Evolutionary conservation across 208 protist genomes (phyloP).

Genomic region (Wallacemonas sp.): DNA sequence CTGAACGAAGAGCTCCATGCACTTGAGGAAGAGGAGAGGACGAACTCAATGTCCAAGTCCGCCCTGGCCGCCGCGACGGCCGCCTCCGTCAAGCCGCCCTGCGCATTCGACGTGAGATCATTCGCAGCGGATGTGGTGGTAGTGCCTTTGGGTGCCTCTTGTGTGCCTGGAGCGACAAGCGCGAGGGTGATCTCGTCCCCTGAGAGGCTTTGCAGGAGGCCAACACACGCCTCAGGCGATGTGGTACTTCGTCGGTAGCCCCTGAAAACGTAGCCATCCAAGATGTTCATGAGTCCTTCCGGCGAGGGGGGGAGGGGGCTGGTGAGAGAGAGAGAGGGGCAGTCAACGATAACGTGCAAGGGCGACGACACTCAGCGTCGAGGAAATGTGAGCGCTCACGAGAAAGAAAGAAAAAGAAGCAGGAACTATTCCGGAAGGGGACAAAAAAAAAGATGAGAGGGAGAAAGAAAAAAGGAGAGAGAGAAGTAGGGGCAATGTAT

Average conservation of each 20-base stretch:
- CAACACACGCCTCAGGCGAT: neutral
- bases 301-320: neutral
- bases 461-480: neutral
- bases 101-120: neutral
- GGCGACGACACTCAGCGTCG: no score
- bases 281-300: neutral
- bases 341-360: no score
- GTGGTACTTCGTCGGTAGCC: slow-evolving; percentile 3
- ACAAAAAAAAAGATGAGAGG: slow-evolving; percentile 10
- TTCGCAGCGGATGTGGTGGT: neutral
- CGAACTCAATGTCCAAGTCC: slow-evolving; percentile 15
- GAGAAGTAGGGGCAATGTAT: no score
- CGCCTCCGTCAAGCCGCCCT: neutral
- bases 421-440: neutral
- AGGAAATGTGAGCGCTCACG: no score
- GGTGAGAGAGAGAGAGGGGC: neutral
- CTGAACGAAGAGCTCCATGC: slow-evolving; percentile 15
- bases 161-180: neutral
- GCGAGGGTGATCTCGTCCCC: slow-evolving; percentile 5
- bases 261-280: neutral
- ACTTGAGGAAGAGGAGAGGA: slow-evolving; percentile 16
- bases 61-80: neutral
- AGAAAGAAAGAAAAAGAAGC: slow-evolving; percentile 5
- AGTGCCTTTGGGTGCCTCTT: neutral
- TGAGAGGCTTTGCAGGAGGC: neutral